These are phyloP conservation scores for Pseudofabraea citricarpa DNA, from an alignment of 2,329 filamentous ascomycete genomes.

Conservation along the genomic window DNA sequence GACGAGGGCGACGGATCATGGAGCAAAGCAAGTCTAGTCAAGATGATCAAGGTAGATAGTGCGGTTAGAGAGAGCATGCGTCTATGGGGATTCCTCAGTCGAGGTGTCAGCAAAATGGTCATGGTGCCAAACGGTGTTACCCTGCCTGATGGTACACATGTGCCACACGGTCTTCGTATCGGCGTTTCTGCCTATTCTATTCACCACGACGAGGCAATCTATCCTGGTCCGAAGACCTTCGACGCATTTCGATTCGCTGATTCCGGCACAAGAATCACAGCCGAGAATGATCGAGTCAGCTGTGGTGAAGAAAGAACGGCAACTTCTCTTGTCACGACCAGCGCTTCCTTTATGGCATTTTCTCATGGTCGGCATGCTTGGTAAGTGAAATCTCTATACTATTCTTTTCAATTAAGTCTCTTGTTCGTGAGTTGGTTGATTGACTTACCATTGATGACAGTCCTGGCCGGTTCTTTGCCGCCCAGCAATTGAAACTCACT, in stretches of 20 bases:
- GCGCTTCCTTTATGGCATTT: slow-evolving; percentile 21
- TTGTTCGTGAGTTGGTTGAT: too few species aligned
- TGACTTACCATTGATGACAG: slow-evolving; percentile 8
- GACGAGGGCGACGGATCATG: slow-evolving; percentile 27
- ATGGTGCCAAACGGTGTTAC: slow-evolving; percentile 38
- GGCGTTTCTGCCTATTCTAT: slow-evolving; percentile 21
- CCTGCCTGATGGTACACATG: slow-evolving; percentile 28
- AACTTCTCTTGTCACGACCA: slow-evolving; percentile 20
- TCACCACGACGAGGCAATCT: slow-evolving; percentile 16
- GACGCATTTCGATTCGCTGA: slow-evolving; percentile 15
- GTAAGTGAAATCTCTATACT: too few species aligned
- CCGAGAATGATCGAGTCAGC: slow-evolving; percentile 1
- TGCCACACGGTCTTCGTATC: slow-evolving; percentile 31
- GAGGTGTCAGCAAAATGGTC: slow-evolving; percentile 24
- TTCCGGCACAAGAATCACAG: background rate
- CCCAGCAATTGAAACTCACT: slow-evolving; percentile 1
- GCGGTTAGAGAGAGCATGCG: slow-evolving; percentile 38
- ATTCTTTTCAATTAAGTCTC: too few species aligned
- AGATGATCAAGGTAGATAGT: slow-evolving; percentile 37
- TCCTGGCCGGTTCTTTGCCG: slow-evolving; percentile 1
- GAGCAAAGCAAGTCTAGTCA: slow-evolving; percentile 33
- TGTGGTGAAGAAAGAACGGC: slow-evolving; percentile 15
- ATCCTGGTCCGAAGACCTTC: slow-evolving; percentile 11
- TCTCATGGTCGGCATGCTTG: slow-evolving; percentile 27
- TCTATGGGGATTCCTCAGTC: slow-evolving; percentile 25